A percentile compares a stretch with the other conserved stretches of the same genome.
Conservation (phyloP, 768 basidiomycete species). For the Pholiota molesta region DNA sequence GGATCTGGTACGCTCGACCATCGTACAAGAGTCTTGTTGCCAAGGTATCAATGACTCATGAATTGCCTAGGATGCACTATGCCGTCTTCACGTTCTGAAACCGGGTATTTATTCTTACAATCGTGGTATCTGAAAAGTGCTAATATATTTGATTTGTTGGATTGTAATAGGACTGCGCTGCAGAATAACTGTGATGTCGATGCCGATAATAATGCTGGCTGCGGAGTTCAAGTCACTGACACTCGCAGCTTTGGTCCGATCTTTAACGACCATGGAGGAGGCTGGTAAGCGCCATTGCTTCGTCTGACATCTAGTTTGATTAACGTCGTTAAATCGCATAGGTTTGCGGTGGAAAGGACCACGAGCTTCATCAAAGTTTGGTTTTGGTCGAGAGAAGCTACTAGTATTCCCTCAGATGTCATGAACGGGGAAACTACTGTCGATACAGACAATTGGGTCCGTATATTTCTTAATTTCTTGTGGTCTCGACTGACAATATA, state of each 20-base stretch:
- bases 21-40: background rate
- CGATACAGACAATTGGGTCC: slow-evolving; percentile 57
- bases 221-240: slow-evolving; percentile 49
- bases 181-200: slow-evolving; percentile 52
- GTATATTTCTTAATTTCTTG: slow-evolving; percentile 10
- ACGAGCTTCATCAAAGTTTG: slow-evolving; percentile 61
- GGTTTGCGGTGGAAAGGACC: slow-evolving; percentile 69
- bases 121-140: background rate
- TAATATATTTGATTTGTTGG: background rate
- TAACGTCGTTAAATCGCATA: slow-evolving; percentile 22
- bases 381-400: slow-evolving; percentile 65
- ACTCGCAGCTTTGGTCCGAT: slow-evolving; percentile 54
- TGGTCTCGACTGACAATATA: background rate
- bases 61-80: slow-evolving; percentile 50
- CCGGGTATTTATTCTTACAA: slow-evolving; percentile 41
- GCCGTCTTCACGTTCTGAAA: slow-evolving; percentile 45
- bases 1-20: slow-evolving; percentile 34
- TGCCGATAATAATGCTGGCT: slow-evolving; percentile 55
- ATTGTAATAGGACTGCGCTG: slow-evolving; percentile 32
- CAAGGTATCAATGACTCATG: background rate
- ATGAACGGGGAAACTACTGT: slow-evolving; percentile 40
- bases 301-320: background rate
- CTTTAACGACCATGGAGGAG: slow-evolving; percentile 64
- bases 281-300: slow-evolving; percentile 45
- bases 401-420: slow-evolving; percentile 50